Conservation (phyloP, 2,329 filamentous ascomycete species). For the Bertia moriformis region DNA sequence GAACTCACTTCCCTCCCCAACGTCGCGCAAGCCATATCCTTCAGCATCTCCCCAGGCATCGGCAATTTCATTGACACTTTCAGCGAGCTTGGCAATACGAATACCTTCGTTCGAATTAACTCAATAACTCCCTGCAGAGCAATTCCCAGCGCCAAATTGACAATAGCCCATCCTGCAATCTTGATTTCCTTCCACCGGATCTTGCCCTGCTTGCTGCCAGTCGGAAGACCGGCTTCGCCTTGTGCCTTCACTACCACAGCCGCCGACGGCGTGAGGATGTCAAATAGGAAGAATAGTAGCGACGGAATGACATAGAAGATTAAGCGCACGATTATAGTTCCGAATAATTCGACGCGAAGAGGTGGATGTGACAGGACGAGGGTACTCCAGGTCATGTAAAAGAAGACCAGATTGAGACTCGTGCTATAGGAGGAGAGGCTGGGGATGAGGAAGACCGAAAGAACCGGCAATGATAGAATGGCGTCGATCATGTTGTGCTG, state of each 20-base stretch:
- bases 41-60: neutral
- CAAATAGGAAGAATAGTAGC: neutral
- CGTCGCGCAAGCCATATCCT: neutral
- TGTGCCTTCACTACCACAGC: neutral
- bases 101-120: neutral
- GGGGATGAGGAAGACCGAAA: neutral
- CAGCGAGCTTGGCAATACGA: neutral
- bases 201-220: neutral
- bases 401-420: slow-evolving; percentile 1
- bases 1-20: neutral
- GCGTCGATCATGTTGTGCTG: slow-evolving; percentile 1
- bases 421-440: neutral
- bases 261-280: neutral
- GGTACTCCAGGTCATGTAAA: neutral
- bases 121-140: neutral
- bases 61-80: neutral
- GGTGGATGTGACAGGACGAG: neutral
- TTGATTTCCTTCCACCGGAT: neutral
- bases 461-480: neutral
- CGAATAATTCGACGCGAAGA: neutral
- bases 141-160: neutral
- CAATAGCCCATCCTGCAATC: neutral
- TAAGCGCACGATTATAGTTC: neutral
- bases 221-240: neutral
- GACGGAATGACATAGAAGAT: neutral